These are phyloP conservation scores for Phytophthora syringae DNA, from an alignment of 352 stramenopile species.

Conservation along the genomic window DNA sequence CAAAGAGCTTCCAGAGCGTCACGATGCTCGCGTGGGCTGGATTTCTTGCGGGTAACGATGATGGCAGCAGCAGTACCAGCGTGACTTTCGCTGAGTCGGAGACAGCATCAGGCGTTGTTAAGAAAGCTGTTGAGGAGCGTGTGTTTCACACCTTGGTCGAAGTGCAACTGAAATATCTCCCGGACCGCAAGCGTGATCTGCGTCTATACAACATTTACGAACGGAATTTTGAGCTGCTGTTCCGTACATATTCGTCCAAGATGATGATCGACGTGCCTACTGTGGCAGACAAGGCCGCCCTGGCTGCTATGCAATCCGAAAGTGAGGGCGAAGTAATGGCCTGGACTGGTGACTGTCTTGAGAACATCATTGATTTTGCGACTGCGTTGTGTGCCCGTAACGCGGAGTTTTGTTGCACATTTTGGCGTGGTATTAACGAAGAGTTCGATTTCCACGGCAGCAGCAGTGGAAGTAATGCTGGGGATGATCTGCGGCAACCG, in stretches of 20 bases:
- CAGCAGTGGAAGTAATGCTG: slow-evolving; percentile 24
- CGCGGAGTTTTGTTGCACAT: slow-evolving; percentile 60
- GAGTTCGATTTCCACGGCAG: slow-evolving; percentile 45
- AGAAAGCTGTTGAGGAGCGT: slow-evolving; percentile 69
- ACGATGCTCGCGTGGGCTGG: slow-evolving; percentile 77
- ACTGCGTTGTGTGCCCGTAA: slow-evolving; percentile 67
- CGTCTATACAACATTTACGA: slow-evolving; percentile 78
- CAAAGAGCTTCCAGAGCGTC: slow-evolving; percentile 76
- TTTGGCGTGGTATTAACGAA: slow-evolving; percentile 57
- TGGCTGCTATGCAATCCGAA: slow-evolving; percentile 74
- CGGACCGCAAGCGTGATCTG: slow-evolving; percentile 74
- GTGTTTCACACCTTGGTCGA: slow-evolving; percentile 77
- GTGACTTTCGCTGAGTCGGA: slow-evolving; percentile 70
- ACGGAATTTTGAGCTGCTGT: slow-evolving; percentile 69
- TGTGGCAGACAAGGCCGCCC: slow-evolving; percentile 65
- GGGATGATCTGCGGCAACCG: slow-evolving; percentile 28
- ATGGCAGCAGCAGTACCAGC: slow-evolving; percentile 38
- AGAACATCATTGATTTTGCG: slow-evolving; percentile 82
- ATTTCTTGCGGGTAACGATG: slow-evolving; percentile 54
- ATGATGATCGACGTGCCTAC: slow-evolving; percentile 86
- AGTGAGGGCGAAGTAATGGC: slow-evolving; percentile 56
- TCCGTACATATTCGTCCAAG: slow-evolving; percentile 75
- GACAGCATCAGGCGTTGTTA: slow-evolving; percentile 55
- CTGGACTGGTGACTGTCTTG: slow-evolving; percentile 79
- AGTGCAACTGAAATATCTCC: slow-evolving; percentile 78